A percentile compares a stretch with the other conserved stretches of the same genome.
phyloP scores from a whole-genome alignment of 1,139 yeast genomes.

The Zygosaccharomyces sapae region DNA sequence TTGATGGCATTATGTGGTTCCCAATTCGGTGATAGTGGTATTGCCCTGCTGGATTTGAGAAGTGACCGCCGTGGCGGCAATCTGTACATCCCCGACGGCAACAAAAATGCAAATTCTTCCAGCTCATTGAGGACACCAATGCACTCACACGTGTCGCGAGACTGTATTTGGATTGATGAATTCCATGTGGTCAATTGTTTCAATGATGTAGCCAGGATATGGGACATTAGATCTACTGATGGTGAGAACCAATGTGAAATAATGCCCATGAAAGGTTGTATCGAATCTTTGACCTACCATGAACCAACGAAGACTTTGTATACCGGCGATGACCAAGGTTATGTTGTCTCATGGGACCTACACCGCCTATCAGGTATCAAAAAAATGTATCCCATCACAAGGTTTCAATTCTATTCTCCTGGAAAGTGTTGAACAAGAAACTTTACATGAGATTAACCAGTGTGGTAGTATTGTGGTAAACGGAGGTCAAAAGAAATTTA shows the following conservation, averaged over 20 bases:
- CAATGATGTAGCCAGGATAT: constrained; percentile 24
- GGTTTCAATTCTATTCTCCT: constrained; percentile 22
- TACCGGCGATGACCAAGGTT: constrained; percentile 29
- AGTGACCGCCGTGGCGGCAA: constrained; percentile 16
- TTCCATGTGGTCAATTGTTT: constrained; percentile 24
- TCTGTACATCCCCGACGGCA: constrained; percentile 20
- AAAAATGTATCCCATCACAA: constrained; percentile 23
- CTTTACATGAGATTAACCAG: constrained; percentile 17
- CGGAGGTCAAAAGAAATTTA: constrained; percentile 7
- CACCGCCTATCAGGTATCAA: constrained; percentile 14
- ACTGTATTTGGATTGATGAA: constrained; percentile 28
- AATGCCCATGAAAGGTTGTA: constrained; percentile 25
- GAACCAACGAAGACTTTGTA: constrained; percentile 17
- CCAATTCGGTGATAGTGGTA: constrained; percentile 24
- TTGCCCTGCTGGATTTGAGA: constrained; percentile 27
- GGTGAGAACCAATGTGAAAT: constrained; percentile 21
- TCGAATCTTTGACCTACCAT: constrained; percentile 21
- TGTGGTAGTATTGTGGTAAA: constrained; percentile 27
- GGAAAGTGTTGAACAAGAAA: constrained; percentile 8
- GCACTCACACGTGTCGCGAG: constrained; percentile 14
- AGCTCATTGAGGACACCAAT: constrained; percentile 3
- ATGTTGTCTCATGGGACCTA: constrained; percentile 28
- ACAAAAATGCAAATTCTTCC: neutral
- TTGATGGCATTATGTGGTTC: constrained; percentile 29
- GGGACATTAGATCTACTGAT: constrained; percentile 28